Evolutionary conservation across 1,139 yeast genomes (phyloP), one percentile per base, ranked within the genome.

Genomic region (Pichia sp.): DNA sequence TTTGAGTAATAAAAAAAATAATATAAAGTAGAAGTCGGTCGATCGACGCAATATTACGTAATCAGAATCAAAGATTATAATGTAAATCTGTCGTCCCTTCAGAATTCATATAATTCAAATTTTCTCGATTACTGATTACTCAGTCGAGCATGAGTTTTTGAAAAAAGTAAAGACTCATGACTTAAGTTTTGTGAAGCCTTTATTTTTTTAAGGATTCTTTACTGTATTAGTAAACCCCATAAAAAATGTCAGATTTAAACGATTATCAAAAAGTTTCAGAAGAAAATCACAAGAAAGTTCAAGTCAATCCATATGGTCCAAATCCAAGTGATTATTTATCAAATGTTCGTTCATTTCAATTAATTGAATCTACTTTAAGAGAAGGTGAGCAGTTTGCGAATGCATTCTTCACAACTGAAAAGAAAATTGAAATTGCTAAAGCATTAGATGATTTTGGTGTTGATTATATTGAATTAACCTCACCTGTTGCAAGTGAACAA

Each of bases 341-440:
- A 25, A 93, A 93, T 67, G 98, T 93, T 46, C 78, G 84, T 63
- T 84, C 83, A 65, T 93, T 91, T 73, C 91, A 91, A 76, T 74
- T 93, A 64, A 93, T 93, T 66, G 99, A 93, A 73, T 88, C 96
- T 25, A 93, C 98, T 33, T 77, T 93, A 59, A 84, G 98, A 78
- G 99, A 93, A 73, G 98, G 99, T 70, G 99, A 93, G 73, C 99
- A 93, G 71, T 93, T 93, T 69, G 97, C 98, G 66, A 93, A 91
- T 68, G 96, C 99, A 13, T 93, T 91, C 72, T 93, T 93, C 74
- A 76, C 83, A 63, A 90, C 98, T 47, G 98, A 87, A 68, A 93
- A 89, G 78, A 93, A 93, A 77, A 91, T 93, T 60, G 97, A 91
- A 71, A 93, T 93, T 59, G 99, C 99, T 64, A 91, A 86, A 77